Conservation (phyloP, 257 asterid species). For the Nicotiana sylvestris region DNA sequence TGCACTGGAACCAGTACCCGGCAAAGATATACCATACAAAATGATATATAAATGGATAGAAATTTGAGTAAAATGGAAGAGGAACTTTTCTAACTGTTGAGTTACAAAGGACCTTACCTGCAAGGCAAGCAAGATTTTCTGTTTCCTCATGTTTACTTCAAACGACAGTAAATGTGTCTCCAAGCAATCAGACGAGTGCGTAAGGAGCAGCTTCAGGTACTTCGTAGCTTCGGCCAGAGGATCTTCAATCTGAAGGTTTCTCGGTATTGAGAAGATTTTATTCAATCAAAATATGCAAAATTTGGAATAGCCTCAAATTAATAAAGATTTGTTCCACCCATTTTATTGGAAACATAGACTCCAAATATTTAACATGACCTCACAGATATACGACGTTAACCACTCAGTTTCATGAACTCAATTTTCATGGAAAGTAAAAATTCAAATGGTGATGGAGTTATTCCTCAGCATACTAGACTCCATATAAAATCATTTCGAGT, state of each 20-base stretch:
- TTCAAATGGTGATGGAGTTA: neutral
- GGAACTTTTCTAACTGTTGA: neutral
- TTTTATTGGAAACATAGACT: neutral
- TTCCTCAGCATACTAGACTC: neutral
- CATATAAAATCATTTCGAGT: neutral
- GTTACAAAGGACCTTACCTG: constrained; percentile 44
- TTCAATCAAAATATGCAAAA: constrained; percentile 3
- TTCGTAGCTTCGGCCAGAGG: constrained; percentile 88
- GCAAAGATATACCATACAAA: neutral
- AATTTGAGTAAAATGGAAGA: neutral
- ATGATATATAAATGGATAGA: neutral
- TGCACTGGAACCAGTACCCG: neutral
- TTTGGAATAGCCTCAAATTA: neutral
- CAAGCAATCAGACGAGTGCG: constrained; percentile 73
- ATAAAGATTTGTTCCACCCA: neutral
- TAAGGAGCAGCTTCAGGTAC: constrained; percentile 90
- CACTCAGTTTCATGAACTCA: neutral
- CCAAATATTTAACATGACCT: neutral
- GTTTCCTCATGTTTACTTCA: constrained; percentile 88
- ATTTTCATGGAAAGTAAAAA: neutral
- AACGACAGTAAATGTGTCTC: constrained; percentile 87
- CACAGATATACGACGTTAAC: neutral
- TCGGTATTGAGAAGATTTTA: constrained; percentile 5
- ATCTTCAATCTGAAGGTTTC: constrained; percentile 75
- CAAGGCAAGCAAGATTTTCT: constrained; percentile 73